Evolutionary conservation across 1,139 yeast species (phyloP), one percentile per base, ranked within the genome.

Genomic region (Kurtzmaniella quercitrusa): DNA sequence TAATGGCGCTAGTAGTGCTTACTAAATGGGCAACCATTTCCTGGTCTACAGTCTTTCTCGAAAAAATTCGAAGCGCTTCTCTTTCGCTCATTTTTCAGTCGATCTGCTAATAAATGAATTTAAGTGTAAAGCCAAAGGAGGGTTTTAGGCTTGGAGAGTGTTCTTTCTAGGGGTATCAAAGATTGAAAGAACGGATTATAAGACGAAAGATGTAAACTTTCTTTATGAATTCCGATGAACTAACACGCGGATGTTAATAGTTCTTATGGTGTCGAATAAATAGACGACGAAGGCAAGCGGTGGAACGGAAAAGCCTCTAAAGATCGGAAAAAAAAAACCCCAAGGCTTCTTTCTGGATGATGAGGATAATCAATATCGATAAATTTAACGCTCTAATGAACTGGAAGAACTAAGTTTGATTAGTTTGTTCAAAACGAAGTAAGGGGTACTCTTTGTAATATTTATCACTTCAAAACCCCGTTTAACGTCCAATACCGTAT

Each of bases 11-110:
- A 23, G 97, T 88, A 42, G 95, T 85, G 31, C 87, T 73, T 9
- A 85, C 96, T 52, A 91, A 73, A 58, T 84, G 85, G 48, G 78
- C 75, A 41, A 91, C 79, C 98, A 91, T 91, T 47, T 86, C 85
- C 39, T 77, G 68, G 45, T 78, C 70, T 44, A 91, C 95, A 21
- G 94, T 87, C 60, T 79, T 85, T 63, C 85, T 78, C 47, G 90
- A 72, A 59, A 91, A 90, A 46, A 79, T 67, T 53, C 81, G 78
- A 46, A 91, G 77, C 2, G 96, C 96, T 58, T 72, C 77, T 55
- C 60, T 61, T 55, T 73, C 77, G 36, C 75, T 70, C 77, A 72
- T 72, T 25, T 15, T 45, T n/a, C n/a, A n/a, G n/a, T n/a, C n/a
- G n/a, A n/a, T n/a, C n/a, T n/a, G n/a, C n/a, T n/a, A n/a, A n/a